Evolutionary conservation across 331 rosid genomes (phyloP).

Genomic region (Cucumis variabilis): DNA sequence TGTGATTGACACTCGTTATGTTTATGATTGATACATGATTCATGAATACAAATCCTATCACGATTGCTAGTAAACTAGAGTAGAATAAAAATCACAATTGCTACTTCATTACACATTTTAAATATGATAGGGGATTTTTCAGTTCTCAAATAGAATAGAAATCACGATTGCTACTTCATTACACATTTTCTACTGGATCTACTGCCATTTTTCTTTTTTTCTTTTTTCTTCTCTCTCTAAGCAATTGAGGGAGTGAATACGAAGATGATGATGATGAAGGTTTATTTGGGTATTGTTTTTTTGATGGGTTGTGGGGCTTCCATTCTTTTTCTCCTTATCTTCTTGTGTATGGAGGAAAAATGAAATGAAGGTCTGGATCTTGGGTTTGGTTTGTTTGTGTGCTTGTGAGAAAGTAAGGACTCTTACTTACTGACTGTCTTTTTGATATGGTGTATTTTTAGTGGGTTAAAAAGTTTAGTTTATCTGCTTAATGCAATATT

Average conservation of each 20-base stretch:
- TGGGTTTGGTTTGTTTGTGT: constrained; percentile 15
- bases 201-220: constrained; percentile 40
- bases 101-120: no score
- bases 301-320: not conserved
- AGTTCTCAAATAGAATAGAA: no score
- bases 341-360: constrained; percentile 38
- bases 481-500: not conserved
- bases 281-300: not conserved
- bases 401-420: not conserved
- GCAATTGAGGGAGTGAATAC: constrained; percentile 26
- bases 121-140: no score
- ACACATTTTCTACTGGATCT: no score
- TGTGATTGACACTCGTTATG: no score
- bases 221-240: not conserved
- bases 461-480: not conserved
- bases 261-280: not conserved
- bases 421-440: not conserved
- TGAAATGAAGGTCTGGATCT: constrained; percentile 36
- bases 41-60: no score
- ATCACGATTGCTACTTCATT: no score
- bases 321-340: not conserved
- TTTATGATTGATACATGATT: no score
- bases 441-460: not conserved
- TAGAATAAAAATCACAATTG: no score
- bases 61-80: no score